Evolutionary conservation across 1,139 yeast genomes (phyloP).

Genomic region (Torulaspora globosa): DNA sequence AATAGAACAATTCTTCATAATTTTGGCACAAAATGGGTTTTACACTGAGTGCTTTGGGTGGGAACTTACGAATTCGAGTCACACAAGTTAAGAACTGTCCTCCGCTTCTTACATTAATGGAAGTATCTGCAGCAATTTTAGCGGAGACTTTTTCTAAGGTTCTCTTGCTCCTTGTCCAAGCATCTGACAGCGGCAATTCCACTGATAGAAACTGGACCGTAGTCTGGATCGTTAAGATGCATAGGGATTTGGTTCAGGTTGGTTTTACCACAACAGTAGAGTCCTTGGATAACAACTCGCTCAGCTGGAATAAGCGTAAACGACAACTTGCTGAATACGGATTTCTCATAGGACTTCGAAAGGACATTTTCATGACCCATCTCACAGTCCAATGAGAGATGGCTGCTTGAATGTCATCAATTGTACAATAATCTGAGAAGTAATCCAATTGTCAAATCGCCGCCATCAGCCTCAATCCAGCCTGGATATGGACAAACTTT

Average conservation of each 20-base stretch:
- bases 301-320: constrained; percentile 16
- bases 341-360: constrained; percentile 15
- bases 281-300: constrained; percentile 17
- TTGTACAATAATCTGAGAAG: too few relatives aligned
- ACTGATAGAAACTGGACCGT: constrained; percentile 15
- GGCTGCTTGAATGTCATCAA: constrained; percentile 13
- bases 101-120: constrained; percentile 16
- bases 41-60: too few relatives aligned
- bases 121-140: constrained; percentile 14
- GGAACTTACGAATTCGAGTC: too few relatives aligned
- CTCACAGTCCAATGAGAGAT: constrained; percentile 14
- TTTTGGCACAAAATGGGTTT: too few relatives aligned
- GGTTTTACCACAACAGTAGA: constrained; percentile 19
- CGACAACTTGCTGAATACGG: constrained; percentile 13
- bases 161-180: constrained; percentile 20
- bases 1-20: too few relatives aligned
- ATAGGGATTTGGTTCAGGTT: constrained; percentile 16
- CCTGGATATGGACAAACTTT: too few relatives aligned
- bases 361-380: constrained; percentile 14
- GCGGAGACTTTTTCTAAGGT: constrained; percentile 18
- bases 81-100: too few relatives aligned
- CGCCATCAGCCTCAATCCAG: too few relatives aligned
- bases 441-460: too few relatives aligned
- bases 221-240: constrained; percentile 16
- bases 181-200: constrained; percentile 18